Conservation (phyloP, 2,329 filamentous ascomycete genomes). For the Didymella pinodella region DNA sequence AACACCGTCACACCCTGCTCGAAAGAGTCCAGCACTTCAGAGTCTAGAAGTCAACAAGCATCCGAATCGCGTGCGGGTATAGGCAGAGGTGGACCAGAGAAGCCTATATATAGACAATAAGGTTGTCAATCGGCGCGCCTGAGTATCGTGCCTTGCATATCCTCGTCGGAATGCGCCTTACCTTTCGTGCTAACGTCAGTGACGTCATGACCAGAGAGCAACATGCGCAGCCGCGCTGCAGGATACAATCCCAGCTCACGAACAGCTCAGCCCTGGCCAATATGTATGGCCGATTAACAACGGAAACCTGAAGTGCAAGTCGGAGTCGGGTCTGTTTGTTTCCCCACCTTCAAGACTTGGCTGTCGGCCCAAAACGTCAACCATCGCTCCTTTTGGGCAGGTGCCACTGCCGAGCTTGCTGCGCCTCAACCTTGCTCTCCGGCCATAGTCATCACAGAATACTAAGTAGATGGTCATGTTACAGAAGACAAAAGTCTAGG, state of each 20-base stretch:
- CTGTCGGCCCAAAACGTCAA: conserved; percentile 9
- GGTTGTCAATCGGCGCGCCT: neutral
- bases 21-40: neutral
- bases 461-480: neutral
- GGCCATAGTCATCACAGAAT: neutral
- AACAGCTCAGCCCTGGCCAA: neutral
- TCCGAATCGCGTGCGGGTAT: neutral
- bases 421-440: conserved; percentile 4
- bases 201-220: neutral
- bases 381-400: conserved; percentile 17
- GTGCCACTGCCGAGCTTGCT: conserved; percentile 7
- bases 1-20: neutral
- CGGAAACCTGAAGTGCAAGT: neutral
- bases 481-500: neutral
- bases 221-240: neutral
- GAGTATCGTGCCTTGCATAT: neutral
- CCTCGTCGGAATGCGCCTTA: neutral
- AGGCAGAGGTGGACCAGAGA: neutral
- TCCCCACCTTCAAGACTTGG: conserved; percentile 5
- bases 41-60: neutral
- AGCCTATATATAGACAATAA: neutral
- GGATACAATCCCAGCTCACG: neutral
- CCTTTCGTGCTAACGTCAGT: neutral
- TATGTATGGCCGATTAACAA: neutral
- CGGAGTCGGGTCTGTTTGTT: neutral